Evolutionary conservation across 1,284 basidiomycete genomes (phyloP).

Genomic region (Sanghuangporus baumii): DNA sequence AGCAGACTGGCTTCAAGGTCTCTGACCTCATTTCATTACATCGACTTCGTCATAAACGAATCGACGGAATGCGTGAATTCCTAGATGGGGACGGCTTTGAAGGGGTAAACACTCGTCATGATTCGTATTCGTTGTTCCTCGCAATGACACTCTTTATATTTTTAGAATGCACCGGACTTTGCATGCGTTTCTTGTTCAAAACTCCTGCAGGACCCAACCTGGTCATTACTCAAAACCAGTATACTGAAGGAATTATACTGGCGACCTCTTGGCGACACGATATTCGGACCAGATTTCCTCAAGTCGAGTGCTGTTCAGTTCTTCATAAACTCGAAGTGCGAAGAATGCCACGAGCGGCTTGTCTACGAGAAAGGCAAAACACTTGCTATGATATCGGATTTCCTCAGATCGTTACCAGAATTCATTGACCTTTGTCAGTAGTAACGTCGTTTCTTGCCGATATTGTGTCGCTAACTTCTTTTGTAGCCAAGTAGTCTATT

Average conservation of each 20-base stretch:
- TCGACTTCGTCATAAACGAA: conserved; percentile 14
- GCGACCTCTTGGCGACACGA: conserved; percentile 16
- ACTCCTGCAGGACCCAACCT: conserved; percentile 14
- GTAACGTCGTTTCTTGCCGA: not conserved
- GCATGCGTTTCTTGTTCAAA: conserved; percentile 14
- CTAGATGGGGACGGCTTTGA: conserved; percentile 16
- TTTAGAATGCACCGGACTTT: conserved; percentile 13
- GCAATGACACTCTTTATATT: not conserved
- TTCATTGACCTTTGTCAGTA: conserved; percentile 13
- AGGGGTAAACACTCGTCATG: conserved; percentile 3
- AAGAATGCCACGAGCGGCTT: conserved; percentile 17
- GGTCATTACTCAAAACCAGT: conserved; percentile 17
- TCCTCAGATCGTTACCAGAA: conserved; percentile 16
- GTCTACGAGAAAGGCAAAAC: conserved; percentile 18
- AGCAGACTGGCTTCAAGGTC: conserved; percentile 13
- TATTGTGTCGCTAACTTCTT: not conserved
- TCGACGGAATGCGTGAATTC: conserved; percentile 12
- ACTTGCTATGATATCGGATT: conserved; percentile 18
- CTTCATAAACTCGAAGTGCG: conserved; percentile 17
- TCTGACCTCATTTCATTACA: conserved; percentile 13
- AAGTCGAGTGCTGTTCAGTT: conserved; percentile 17
- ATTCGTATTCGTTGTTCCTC: not conserved
- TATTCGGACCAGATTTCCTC: conserved; percentile 15
- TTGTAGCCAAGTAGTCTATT: not conserved
- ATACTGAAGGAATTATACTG: conserved; percentile 16